Evolutionary conservation across 345 rosid genomes (phyloP).

Genomic region (Rhizophora apiculata): DNA sequence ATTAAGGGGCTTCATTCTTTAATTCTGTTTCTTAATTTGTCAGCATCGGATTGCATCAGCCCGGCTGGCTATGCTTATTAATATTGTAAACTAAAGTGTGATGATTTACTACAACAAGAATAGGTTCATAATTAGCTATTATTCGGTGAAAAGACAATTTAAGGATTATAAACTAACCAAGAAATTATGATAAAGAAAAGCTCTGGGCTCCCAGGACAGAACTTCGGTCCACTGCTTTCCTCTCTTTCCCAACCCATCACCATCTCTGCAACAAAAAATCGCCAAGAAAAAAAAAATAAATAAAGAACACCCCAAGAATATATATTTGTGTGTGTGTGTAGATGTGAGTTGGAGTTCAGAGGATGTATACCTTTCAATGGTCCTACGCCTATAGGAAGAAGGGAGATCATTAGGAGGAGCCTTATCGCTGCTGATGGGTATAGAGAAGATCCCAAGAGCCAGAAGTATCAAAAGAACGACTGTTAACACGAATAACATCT

Average conservation of each 20-base stretch:
- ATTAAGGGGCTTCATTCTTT: too few species aligned
- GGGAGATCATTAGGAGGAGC: conserved; percentile 46
- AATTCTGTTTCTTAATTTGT: too few species aligned
- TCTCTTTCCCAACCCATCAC: conserved; percentile 53
- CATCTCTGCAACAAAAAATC: conserved; percentile 36
- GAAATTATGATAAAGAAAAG: conserved; percentile 76
- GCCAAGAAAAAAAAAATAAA: not conserved
- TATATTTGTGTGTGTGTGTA: not conserved
- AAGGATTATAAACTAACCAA: conserved; percentile 50
- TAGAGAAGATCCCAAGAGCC: conserved; percentile 68
- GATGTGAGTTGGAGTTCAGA: too few species aligned
- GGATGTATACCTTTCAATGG: conserved; percentile 46
- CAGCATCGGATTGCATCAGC: too few species aligned
- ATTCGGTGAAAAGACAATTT: not conserved
- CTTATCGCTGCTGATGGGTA: conserved; percentile 49
- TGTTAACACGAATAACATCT: conserved; percentile 61
- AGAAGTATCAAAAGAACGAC: conserved; percentile 63
- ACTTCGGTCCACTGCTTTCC: conserved; percentile 87
- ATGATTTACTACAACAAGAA: not conserved
- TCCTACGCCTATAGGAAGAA: conserved; percentile 49
- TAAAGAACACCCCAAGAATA: not conserved
- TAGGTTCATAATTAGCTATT: not conserved
- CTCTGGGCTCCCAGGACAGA: conserved; percentile 90
- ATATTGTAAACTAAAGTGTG: too few species aligned
- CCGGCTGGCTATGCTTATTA: too few species aligned